These are phyloP conservation scores for Castanopsis chinensis DNA, from an alignment of 306 rosid species.

Conservation along the genomic window DNA sequence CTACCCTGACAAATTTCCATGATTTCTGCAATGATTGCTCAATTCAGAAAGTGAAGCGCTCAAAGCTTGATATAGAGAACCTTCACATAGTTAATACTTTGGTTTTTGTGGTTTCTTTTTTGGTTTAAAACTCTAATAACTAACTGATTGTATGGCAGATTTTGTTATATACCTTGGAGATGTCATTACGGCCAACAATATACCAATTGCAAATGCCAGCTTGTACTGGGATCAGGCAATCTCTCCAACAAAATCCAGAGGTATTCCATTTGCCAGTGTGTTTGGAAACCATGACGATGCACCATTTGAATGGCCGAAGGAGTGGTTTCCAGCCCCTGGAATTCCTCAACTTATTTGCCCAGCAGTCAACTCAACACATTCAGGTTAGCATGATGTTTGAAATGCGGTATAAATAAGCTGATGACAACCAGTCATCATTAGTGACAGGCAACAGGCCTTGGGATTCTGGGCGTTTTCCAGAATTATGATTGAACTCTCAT, in stretches of 20 bases:
- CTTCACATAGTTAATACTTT: background rate
- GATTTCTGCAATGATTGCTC: background rate
- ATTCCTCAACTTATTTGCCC: slow-evolving; percentile 60
- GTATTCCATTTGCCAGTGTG: slow-evolving; percentile 77
- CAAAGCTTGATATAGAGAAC: background rate
- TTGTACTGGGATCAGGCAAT: slow-evolving; percentile 78
- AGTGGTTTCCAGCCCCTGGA: slow-evolving; percentile 75
- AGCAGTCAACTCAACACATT: slow-evolving; percentile 22
- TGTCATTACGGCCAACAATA: slow-evolving; percentile 79
- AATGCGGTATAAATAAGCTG: background rate
- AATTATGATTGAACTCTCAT: background rate
- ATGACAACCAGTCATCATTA: background rate
- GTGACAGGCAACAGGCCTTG: background rate
- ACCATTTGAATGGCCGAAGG: slow-evolving; percentile 68
- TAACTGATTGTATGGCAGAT: slow-evolving; percentile 41
- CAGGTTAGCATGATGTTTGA: slow-evolving; percentile 40
- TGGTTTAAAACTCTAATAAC: slow-evolving; percentile 10
- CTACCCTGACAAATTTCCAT: background rate
- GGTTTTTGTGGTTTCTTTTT: background rate
- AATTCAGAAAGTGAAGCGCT: background rate
- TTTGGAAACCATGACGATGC: slow-evolving; percentile 94
- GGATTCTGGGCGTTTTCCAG: background rate
- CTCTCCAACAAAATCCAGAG: slow-evolving; percentile 64
- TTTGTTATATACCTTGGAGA: slow-evolving; percentile 91
- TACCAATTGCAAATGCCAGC: slow-evolving; percentile 64